These are phyloP conservation scores for Mucor plumbeus DNA, from an alignment of 371 early-diverging fungal genomes.

Conservation along the genomic window DNA sequence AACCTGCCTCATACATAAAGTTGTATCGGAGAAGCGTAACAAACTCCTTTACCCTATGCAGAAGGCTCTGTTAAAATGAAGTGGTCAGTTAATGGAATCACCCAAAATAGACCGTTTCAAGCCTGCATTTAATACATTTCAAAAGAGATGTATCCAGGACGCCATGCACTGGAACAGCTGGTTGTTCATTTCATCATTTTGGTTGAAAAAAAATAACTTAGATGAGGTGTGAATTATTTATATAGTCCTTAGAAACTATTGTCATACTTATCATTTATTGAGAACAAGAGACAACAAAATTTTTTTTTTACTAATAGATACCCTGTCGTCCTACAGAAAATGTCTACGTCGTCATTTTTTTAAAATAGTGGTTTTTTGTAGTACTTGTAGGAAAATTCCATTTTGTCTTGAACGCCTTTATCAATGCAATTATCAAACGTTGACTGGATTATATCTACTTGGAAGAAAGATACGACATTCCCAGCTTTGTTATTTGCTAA, in stretches of 20 bases:
- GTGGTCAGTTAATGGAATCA: constrained; percentile 3
- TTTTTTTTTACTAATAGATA: too few species aligned
- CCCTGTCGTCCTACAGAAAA: too few species aligned
- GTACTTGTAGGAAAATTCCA: too few species aligned
- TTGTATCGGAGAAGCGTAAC: constrained; percentile 10
- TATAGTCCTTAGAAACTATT: constrained; percentile 2
- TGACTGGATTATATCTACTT: too few species aligned
- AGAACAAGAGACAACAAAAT: constrained; percentile 10
- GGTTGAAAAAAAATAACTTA: neutral
- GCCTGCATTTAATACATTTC: constrained; percentile 14
- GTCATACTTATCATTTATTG: constrained; percentile 9
- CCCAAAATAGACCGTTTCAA: constrained; percentile 16
- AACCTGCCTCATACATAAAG: neutral
- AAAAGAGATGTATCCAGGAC: constrained; percentile 9
- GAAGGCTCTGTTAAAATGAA: constrained; percentile 13
- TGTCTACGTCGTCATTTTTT: too few species aligned
- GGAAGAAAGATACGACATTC: too few species aligned
- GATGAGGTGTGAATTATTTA: constrained; percentile 3
- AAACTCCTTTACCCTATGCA: constrained; percentile 8
- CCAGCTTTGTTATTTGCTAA: too few species aligned
- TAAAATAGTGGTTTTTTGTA: too few species aligned
- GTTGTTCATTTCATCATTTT: neutral
- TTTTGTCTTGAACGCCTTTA: too few species aligned
- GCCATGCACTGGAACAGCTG: constrained; percentile 14
- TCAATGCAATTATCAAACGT: too few species aligned